These are phyloP conservation scores for Talaromyces thailandensis DNA, from an alignment of 495 filamentous ascomycete species.

Conservation along the genomic window DNA sequence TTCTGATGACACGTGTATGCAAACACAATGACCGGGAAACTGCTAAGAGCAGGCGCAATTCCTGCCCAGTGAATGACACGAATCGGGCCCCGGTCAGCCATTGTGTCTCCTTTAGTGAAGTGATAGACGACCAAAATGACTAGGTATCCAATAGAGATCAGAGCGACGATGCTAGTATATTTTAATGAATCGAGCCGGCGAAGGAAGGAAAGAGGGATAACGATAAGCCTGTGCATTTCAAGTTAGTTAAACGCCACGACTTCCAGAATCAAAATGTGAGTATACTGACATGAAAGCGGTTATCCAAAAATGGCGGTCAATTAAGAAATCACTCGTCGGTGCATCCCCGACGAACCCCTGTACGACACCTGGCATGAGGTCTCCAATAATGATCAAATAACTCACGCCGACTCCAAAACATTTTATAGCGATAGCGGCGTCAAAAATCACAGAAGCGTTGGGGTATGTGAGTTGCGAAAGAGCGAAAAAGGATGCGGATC, in stretches of 20 bases:
- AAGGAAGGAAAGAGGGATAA: conserved; percentile 90
- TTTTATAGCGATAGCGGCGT: conserved; percentile 93
- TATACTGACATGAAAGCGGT: conserved; percentile 81
- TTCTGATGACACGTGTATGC: conserved; percentile 99
- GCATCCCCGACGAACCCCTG: conserved; percentile 58
- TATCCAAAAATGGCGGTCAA: conserved; percentile 93
- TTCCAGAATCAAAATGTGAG: background rate
- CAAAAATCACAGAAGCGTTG: conserved; percentile 91
- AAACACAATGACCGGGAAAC: conserved; percentile 91
- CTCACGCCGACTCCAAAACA: conserved; percentile 95
- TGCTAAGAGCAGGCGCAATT: conserved; percentile 66
- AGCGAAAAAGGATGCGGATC: conserved; percentile 77
- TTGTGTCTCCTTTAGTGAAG: conserved; percentile 70
- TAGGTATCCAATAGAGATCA: conserved; percentile 89
- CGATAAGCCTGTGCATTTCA: conserved; percentile 55
- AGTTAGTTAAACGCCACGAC: background rate
- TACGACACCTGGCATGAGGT: conserved; percentile 93
- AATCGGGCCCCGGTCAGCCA: conserved; percentile 60
- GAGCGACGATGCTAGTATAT: conserved; percentile 88
- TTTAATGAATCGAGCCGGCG: conserved; percentile 88
- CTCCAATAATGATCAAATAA: conserved; percentile 97
- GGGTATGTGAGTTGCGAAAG: conserved; percentile 94
- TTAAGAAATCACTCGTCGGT: conserved; percentile 57
- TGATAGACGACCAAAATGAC: conserved; percentile 88
- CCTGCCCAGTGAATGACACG: conserved; percentile 70